These are phyloP conservation scores for Triticum turgidum DNA, from an alignment of 176 grass and related monocot genomes.

Conservation along the genomic window DNA sequence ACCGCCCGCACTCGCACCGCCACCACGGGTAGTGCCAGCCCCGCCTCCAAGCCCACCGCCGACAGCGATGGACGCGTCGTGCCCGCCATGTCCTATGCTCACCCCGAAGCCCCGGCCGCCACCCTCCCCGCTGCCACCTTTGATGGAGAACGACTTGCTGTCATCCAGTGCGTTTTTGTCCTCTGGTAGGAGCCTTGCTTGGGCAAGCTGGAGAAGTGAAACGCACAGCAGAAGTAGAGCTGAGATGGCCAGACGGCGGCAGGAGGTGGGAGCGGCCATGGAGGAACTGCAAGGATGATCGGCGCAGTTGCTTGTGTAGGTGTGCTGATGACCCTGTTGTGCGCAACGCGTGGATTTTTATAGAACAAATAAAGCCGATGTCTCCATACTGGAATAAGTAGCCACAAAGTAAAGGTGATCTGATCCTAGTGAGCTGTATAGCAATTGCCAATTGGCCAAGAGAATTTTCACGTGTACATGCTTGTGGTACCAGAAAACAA, in stretches of 20 bases:
- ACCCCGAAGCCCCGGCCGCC: slow-evolving; percentile 41
- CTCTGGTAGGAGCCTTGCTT: slow-evolving; percentile 17
- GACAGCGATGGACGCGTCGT: slow-evolving; percentile 27
- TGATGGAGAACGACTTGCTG: slow-evolving; percentile 36
- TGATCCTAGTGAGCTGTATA: slow-evolving; percentile 36
- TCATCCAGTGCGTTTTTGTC: slow-evolving; percentile 1
- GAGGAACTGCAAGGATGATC: background rate
- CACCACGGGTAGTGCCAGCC: slow-evolving; percentile 17
- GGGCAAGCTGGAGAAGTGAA: slow-evolving; percentile 21
- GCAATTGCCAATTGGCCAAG: background rate
- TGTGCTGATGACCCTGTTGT: background rate
- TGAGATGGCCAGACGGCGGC: background rate
- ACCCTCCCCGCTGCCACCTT: background rate
- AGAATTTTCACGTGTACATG: background rate
- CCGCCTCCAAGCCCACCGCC: slow-evolving; percentile 50
- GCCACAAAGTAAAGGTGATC: background rate
- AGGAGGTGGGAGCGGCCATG: slow-evolving; percentile 12
- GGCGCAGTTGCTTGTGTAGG: background rate
- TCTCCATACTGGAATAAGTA: background rate
- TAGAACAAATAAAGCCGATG: background rate
- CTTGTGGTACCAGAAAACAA: background rate
- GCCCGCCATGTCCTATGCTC: slow-evolving; percentile 34
- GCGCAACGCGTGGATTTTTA: background rate
- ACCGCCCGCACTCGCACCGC: slow-evolving; percentile 33
- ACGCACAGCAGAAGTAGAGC: background rate